A percentile compares a stretch with the other conserved stretches of the same genome.
These are phyloP conservation scores for Coemansia umbellata DNA, from an alignment of 192 early-diverging fungal species.

Conservation along the genomic window DNA sequence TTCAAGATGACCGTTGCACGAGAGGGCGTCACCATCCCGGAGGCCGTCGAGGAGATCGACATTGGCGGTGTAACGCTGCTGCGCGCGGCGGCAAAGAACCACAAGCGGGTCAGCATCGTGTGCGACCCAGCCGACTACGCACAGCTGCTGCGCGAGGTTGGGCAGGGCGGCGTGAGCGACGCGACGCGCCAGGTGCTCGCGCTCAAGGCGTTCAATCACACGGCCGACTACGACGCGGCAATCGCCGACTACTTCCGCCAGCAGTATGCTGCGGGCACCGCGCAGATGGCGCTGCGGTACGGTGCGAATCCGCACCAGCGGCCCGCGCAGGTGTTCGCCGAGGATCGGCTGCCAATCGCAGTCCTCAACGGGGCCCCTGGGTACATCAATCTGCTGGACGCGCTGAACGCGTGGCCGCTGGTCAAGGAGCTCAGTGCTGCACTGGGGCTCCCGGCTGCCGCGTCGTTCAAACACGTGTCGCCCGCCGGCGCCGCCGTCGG, in stretches of 20 bases:
- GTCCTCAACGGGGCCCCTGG: conserved; percentile 93
- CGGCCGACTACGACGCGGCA: conserved; percentile 92
- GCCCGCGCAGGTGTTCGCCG: conserved; percentile 86
- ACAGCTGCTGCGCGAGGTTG: conserved; percentile 71
- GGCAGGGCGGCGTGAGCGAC: conserved; percentile 60
- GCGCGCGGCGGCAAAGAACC: conserved; percentile 99
- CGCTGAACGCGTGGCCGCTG: conserved; percentile 94
- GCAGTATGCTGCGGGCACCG: conserved; percentile 76
- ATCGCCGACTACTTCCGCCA: conserved; percentile 94
- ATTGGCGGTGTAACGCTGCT: conserved; percentile 98
- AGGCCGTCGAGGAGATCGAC: conserved; percentile 98
- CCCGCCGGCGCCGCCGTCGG: conserved; percentile 97
- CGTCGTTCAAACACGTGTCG: conserved; percentile 99
- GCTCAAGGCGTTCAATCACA: conserved; percentile 95
- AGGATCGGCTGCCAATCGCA: conserved; percentile 69
- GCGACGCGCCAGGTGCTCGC: conserved; percentile 75
- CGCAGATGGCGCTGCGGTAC: conserved; percentile 85
- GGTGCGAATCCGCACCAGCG: conserved; percentile 99
- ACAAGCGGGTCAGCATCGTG: conserved; percentile 87
- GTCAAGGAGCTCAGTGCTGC: conserved; percentile 93
- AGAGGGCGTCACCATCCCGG: conserved; percentile 81
- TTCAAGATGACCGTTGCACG: conserved; percentile 93
- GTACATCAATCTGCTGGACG: conserved; percentile 98
- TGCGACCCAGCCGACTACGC: conserved; percentile 92
- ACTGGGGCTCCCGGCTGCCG: conserved; percentile 86